Evolutionary conservation across 495 filamentous ascomycete species (phyloP).

Genomic region (Hypoxylon trugodes): DNA sequence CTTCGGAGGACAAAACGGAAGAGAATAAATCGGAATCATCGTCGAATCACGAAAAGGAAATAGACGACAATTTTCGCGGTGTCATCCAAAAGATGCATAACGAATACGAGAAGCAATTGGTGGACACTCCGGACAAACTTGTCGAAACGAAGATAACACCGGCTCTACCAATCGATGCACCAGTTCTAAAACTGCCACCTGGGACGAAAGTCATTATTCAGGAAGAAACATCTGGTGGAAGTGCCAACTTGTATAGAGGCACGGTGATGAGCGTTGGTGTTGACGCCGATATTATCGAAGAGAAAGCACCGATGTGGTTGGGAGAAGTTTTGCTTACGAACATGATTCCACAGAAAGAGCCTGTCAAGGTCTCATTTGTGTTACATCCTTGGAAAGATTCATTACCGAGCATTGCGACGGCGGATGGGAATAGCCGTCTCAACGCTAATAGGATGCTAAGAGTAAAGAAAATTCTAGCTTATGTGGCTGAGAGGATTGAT

Average conservation of each 20-base stretch:
- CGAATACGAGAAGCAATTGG: constrained; percentile 75
- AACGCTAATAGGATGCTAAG: constrained; percentile 98
- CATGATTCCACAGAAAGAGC: constrained; percentile 85
- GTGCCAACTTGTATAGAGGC: constrained; percentile 89
- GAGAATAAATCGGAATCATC: constrained; percentile 61
- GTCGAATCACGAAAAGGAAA: constrained; percentile 83
- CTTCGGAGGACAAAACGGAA: constrained; percentile 75
- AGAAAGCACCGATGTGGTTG: constrained; percentile 86
- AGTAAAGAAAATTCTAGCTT: constrained; percentile 92
- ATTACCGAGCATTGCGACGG: constrained; percentile 72
- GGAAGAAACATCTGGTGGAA: constrained; percentile 91
- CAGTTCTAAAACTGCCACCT: constrained; percentile 78
- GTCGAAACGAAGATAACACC: constrained; percentile 76
- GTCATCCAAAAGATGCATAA: constrained; percentile 79
- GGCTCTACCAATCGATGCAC: constrained; percentile 83
- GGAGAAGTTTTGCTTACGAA: constrained; percentile 91
- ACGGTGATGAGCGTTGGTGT: constrained; percentile 78
- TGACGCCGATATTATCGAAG: constrained; percentile 85
- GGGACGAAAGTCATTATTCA: constrained; percentile 91
- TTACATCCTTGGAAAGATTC: constrained; percentile 83
- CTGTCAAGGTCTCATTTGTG: constrained; percentile 90
- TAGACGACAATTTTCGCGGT: constrained; percentile 84
- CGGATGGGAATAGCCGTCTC: constrained; percentile 81
- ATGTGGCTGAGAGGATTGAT: constrained; percentile 92
- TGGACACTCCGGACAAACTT: constrained; percentile 60